Evolutionary conservation across 208 protist species (phyloP), one percentile per base, ranked within the genome.

Genomic region (Wallacemonas sp.): DNA sequence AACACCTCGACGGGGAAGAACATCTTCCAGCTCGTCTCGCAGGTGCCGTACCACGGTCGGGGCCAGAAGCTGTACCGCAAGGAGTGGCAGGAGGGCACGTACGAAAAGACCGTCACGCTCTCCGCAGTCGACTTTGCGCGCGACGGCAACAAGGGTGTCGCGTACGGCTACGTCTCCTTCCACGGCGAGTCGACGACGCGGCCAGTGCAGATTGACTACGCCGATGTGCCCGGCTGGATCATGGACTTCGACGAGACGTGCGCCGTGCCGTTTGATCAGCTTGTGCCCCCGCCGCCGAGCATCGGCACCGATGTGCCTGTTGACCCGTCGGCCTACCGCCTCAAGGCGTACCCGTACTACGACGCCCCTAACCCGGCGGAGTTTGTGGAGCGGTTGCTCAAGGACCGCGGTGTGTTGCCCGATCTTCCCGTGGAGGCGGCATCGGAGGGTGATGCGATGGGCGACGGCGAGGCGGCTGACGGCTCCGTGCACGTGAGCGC

Each of bases 101-200:
- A 94, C 62, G 87, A 96, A 38, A 96, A 96, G 77, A 84, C 91
- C 69, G 36, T 96, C 11, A 96, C 91, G 0, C 82, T 96, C 25
- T 79, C 85, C 41, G 77, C 86, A 18, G 84, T 96, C 46, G 86
- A 96, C 41, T 91, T 93, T 67, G 68, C 82, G 29, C 77, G 87
- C 7, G 84, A 93, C 52, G 86, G 86, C 29, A 87, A 71, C 68
- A 81, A 81, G 44, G 91, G 91, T 61, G 87, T 74, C 25, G 91
- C 86, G 32, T 94, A 91, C 63, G 91, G 91, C 4, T 96, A 96
- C 76, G 69, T 96, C 20, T 93, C 91, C 28, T 96, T 96, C 57
- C 91, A 96, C 69, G 91, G 91, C 10, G 91, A 96, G 70, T 84
- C 77, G 4, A 92, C 91, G 3, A 79, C 79, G 26, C 74, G 85